A percentile compares a stretch with the other conserved stretches of the same genome.
Evolutionary conservation across 306 rosid species (phyloP).

Genomic region (Cyclanthera cordifolia): DNA sequence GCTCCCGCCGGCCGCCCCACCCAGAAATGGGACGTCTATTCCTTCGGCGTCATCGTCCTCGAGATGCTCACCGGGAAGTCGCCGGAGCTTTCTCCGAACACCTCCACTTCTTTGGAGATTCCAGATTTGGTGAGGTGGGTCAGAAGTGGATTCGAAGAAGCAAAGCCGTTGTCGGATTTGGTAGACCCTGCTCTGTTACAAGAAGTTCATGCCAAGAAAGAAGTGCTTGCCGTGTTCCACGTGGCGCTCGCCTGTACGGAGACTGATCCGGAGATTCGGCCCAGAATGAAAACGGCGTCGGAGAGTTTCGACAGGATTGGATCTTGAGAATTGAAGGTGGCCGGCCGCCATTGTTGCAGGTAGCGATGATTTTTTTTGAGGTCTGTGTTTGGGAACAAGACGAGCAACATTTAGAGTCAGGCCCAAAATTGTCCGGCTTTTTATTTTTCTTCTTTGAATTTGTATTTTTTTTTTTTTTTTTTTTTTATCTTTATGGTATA

Average conservation of each 20-base stretch:
- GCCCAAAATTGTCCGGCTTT: not conserved
- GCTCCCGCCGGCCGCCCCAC: conserved; percentile 54
- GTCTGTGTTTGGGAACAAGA: too few relatives aligned
- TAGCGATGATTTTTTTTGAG: too few relatives aligned
- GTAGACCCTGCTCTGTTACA: conserved; percentile 75
- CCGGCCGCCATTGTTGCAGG: conserved; percentile 11
- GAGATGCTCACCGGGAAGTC: conserved; percentile 89
- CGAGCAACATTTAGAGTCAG: too few relatives aligned
- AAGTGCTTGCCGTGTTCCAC: conserved; percentile 77
- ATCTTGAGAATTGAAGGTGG: not conserved
- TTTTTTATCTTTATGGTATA: not conserved
- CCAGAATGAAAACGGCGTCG: conserved; percentile 81
- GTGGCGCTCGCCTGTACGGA: conserved; percentile 80
- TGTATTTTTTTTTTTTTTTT: not conserved
- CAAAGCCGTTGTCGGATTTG: conserved; percentile 76
- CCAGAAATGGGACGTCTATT: conserved; percentile 88
- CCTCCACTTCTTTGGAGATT: conserved; percentile 70
- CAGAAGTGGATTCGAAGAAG: conserved; percentile 81
- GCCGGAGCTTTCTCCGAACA: conserved; percentile 76
- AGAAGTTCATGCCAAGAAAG: conserved; percentile 87
- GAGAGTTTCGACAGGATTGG: conserved; percentile 78
- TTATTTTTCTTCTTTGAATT: not conserved
- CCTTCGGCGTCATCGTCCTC: conserved; percentile 74
- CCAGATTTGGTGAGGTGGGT: conserved; percentile 88
- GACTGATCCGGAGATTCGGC: conserved; percentile 73